Conservation (phyloP, 768 basidiomycete genomes). For the Agaricus subrufescens region DNA sequence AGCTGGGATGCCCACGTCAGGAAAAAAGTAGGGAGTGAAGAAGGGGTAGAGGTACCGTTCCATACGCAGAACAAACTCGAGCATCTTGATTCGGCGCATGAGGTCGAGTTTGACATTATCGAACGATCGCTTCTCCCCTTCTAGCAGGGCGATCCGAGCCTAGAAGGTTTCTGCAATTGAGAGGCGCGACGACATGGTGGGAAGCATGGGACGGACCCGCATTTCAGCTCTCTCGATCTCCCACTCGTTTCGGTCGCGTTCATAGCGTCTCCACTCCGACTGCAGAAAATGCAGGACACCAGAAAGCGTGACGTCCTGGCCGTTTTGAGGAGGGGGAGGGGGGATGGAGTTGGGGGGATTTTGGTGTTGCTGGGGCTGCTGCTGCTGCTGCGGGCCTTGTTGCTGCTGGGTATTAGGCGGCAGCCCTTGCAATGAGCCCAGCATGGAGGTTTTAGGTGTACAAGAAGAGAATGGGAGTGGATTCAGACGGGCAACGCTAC, state of each 20-base stretch:
- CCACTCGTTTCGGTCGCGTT: constrained; percentile 99
- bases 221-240: constrained; percentile 99
- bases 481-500: constrained; percentile 15
- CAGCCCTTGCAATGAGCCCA: constrained; percentile 64
- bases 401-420: constrained; percentile 56
- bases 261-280: constrained; percentile 96
- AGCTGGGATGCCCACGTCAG: constrained; percentile 39
- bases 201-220: constrained; percentile 61
- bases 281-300: constrained; percentile 96
- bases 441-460: constrained; percentile 44
- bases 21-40: constrained; percentile 6
- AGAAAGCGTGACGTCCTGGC: constrained; percentile 90
- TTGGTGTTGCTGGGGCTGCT: constrained; percentile 46
- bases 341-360: constrained; percentile 54
- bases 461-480: constrained; percentile 16
- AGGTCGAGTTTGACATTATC: constrained; percentile 97
- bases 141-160: constrained; percentile 96
- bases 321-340: constrained; percentile 77
- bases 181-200: constrained; percentile 22
- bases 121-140: constrained; percentile 94
- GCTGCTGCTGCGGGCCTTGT: constrained; percentile 63
- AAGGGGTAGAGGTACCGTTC: constrained; percentile 67
- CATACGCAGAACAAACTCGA: constrained; percentile 94
- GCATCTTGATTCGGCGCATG: constrained; percentile 97
- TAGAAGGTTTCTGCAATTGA: constrained; percentile 27